Evolutionary conservation across 768 basidiomycete genomes (phyloP), one percentile per base, ranked within the genome.

Genomic region (Boletus patriciae): DNA sequence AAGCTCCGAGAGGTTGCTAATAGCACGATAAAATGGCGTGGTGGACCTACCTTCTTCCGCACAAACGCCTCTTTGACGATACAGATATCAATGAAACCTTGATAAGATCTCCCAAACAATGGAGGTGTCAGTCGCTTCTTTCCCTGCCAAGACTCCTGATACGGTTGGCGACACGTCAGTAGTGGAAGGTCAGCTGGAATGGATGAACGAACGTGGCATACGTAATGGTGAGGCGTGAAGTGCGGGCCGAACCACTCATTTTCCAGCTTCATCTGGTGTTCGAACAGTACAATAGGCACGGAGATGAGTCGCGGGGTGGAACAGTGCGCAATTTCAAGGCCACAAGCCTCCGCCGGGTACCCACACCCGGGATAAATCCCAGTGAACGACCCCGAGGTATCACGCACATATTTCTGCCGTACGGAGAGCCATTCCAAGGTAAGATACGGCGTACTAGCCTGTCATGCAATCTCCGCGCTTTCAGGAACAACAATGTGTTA

Each of bases 31-130:
- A 2, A 12, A 38, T 36, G 43, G 53, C 49, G 53, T 40, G 48
- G 44, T 33, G 25, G 31, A 34, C 27, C 11, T 29, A 23, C 29
- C 48, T 45, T 47, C 48, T 45, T 50, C 44, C 59, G 37, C 60
- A 27, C 18, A 52, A 56, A 57, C 41, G 42, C 60, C 60, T 62
- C 16, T 41, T 48, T 38, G 31, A 40, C 23, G 11, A 25, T 15
- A 11, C 13, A 40, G 21, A 25, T 36, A n/a, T 44, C 48, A 47
- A 29, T 23, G 1, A 9, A 54, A 54, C 47, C n/a, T 50, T 34
- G 52, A 41, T 50, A 31, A 41, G 31, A 42, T 31, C 29, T 31
- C 38, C 27, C 12, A 18, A 61, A 49, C 50, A 25, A 55, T 21
- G 33, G 7, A 31, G 3, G 15, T 8, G 9, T 25, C 27, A 31